Evolutionary conservation across 495 filamentous ascomycete species (phyloP).

Genomic region (Hypomontagnella submonticulosa): DNA sequence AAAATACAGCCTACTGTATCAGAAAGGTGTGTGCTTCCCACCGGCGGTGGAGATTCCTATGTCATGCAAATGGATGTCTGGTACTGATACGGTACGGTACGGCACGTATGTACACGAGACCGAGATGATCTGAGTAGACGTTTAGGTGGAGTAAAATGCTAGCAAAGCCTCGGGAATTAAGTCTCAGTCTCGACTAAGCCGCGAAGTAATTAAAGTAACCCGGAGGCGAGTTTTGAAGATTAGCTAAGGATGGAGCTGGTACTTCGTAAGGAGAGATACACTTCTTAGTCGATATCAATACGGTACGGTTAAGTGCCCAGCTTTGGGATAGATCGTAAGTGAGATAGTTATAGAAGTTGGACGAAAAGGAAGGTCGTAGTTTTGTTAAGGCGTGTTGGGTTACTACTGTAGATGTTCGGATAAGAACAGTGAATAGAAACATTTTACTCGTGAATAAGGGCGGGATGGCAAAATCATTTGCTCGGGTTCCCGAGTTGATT

Average conservation of each 20-base stretch:
- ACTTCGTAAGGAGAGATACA: no score
- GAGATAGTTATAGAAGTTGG: neutral
- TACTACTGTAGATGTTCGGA: conserved; percentile 12
- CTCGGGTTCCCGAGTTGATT: conserved; percentile 13
- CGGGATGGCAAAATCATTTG: conserved; percentile 33
- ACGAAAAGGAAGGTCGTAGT: conserved; percentile 4
- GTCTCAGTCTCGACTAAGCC: conserved; percentile 32
- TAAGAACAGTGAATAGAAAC: conserved; percentile 10
- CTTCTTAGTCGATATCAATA: no score
- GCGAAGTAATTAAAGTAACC: conserved; percentile 15
- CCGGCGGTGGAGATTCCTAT: conserved; percentile 32
- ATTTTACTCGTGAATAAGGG: conserved; percentile 31
- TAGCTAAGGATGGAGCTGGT: neutral
- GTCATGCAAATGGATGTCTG: conserved; percentile 25
- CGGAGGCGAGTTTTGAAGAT: conserved; percentile 3
- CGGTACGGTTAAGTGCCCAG: no score
- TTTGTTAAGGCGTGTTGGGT: conserved; percentile 1
- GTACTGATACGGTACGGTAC: no score
- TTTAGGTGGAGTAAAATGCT: conserved; percentile 19
- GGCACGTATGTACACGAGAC: conserved; percentile 10
- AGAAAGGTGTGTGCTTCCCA: conserved; percentile 18
- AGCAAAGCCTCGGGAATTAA: conserved; percentile 15
- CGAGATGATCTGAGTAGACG: conserved; percentile 33
- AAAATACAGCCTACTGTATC: conserved; percentile 19
- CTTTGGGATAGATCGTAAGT: no score